Conservation (phyloP, 129 eudicot species). For the Chrysanthemum seticuspe region DNA sequence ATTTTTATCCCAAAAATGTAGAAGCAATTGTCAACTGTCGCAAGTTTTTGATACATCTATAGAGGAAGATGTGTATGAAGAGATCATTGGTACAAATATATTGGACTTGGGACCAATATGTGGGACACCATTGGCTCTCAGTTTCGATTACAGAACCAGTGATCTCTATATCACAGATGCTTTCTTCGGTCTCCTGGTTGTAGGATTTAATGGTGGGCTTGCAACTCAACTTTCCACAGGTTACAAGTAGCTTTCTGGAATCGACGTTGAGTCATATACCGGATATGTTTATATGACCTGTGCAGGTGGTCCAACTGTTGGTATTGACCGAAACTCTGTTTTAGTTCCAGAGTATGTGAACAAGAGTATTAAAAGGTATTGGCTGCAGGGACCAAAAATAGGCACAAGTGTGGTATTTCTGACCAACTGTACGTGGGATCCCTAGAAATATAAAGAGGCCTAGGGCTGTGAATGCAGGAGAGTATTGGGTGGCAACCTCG, state of each 20-base stretch:
- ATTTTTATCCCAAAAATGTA: constrained; percentile 19
- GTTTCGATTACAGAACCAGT: too few relatives aligned
- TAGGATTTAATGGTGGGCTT: too few relatives aligned
- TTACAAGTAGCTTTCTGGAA: constrained; percentile 24
- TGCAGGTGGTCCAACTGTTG: constrained; percentile 25
- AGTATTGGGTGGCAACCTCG: constrained; percentile 27
- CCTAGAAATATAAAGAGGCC: constrained; percentile 8
- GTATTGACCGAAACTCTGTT: constrained; percentile 18
- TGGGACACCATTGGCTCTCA: too few relatives aligned
- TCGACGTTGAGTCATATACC: constrained; percentile 29
- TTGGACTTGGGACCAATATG: neutral
- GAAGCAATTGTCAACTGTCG: constrained; percentile 23
- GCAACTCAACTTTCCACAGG: constrained; percentile 3
- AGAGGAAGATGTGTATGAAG: neutral
- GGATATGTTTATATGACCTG: constrained; percentile 27
- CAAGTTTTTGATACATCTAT: constrained; percentile 13
- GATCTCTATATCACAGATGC: too few relatives aligned
- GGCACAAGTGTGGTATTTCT: constrained; percentile 26
- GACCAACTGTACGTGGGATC: neutral
- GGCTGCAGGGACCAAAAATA: constrained; percentile 24
- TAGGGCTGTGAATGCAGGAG: constrained; percentile 22
- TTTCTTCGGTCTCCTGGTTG: too few relatives aligned
- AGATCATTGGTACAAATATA: constrained; percentile 30
- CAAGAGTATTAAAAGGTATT: constrained; percentile 17
- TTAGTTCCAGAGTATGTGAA: constrained; percentile 17